Evolutionary conservation across 768 basidiomycete species (phyloP).

Genomic region (Termitomyces sp.): DNA sequence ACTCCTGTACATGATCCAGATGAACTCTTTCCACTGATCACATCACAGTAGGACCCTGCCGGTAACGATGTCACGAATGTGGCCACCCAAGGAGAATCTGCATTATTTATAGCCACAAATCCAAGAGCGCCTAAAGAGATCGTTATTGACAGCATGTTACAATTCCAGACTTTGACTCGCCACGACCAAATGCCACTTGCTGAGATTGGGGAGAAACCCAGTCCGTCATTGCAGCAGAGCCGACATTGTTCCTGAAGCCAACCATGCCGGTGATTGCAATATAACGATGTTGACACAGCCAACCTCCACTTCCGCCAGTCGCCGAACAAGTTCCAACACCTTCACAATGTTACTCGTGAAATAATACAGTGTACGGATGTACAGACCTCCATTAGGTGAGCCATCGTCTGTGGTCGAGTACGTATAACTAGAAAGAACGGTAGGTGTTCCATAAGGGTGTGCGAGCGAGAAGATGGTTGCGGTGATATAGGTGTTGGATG

Average conservation of each 20-base stretch:
- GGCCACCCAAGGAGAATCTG: constrained; percentile 46
- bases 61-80: constrained; percentile 57
- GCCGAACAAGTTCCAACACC: neutral
- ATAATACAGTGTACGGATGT: neutral
- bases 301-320: constrained; percentile 50
- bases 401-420: constrained; percentile 49
- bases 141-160: neutral
- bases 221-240: constrained; percentile 41
- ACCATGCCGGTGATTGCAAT: constrained; percentile 54
- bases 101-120: constrained; percentile 67
- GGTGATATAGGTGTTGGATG: constrained; percentile 59
- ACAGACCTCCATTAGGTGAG: constrained; percentile 51
- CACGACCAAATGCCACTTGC: constrained; percentile 65
- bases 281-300: constrained; percentile 66
- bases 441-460: constrained; percentile 62
- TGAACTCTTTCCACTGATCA: constrained; percentile 42
- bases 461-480: constrained; percentile 63
- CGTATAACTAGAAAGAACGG: constrained; percentile 55
- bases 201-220: constrained; percentile 55
- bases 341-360: neutral
- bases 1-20: constrained; percentile 44
- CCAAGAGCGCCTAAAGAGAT: constrained; percentile 40
- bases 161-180: constrained; percentile 22
- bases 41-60: constrained; percentile 59
- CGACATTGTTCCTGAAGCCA: constrained; percentile 60